These are phyloP conservation scores for Xylariaceae sp. DNA, from an alignment of 2,329 filamentous ascomycete genomes.

Conservation along the genomic window DNA sequence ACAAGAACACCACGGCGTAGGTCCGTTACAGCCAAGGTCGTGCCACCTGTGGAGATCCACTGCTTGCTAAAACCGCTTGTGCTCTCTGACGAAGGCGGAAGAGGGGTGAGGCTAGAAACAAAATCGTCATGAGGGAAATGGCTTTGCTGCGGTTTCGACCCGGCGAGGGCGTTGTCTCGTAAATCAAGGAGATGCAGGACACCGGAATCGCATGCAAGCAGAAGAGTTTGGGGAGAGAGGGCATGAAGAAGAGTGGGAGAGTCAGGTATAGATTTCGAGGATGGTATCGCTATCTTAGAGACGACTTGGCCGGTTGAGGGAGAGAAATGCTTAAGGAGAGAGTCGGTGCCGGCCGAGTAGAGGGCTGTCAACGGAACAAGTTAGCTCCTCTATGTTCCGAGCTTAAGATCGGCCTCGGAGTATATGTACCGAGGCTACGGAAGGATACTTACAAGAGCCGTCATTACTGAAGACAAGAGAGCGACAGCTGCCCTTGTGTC, in stretches of 20 bases:
- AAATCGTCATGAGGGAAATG: constrained; percentile 92
- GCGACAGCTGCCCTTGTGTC: constrained; percentile 94
- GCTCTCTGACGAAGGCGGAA: constrained; percentile 79
- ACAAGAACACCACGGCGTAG: constrained; percentile 84
- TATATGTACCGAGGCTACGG: too few species aligned
- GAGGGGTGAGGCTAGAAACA: constrained; percentile 82
- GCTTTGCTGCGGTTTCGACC: constrained; percentile 73
- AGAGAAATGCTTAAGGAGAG: constrained; percentile 63
- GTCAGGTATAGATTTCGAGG: constrained; percentile 60
- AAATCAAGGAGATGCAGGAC: constrained; percentile 88
- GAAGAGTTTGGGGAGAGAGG: constrained; percentile 84
- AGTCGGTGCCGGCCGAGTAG: constrained; percentile 69
- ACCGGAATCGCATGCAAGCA: constrained; percentile 89
- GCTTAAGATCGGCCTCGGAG: too few species aligned
- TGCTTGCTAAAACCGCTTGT: constrained; percentile 92
- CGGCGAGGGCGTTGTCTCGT: constrained; percentile 63
- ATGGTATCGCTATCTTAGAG: constrained; percentile 82
- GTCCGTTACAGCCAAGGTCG: constrained; percentile 89
- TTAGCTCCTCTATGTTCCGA: constrained; percentile 26
- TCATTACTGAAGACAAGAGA: constrained; percentile 79
- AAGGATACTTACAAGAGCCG: constrained; percentile 64
- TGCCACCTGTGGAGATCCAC: constrained; percentile 92
- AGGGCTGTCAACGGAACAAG: constrained; percentile 47
- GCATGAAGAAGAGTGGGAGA: constrained; percentile 81
- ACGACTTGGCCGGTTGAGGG: constrained; percentile 69